Conservation (phyloP, 2,329 filamentous ascomycete species). For the Pseudocercospora fijiensis region DNA sequence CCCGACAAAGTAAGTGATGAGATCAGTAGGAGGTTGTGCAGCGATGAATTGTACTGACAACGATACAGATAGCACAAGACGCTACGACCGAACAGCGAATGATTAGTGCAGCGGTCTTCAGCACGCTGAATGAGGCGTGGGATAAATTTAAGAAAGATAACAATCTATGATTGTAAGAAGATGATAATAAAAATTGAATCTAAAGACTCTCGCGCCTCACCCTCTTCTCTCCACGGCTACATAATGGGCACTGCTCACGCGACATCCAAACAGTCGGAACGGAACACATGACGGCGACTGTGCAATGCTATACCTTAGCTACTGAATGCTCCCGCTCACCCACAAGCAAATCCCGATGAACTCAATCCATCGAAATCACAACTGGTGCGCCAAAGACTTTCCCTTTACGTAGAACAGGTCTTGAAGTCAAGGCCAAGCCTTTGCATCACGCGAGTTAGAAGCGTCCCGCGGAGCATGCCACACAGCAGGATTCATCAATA, state of each 20-base stretch:
- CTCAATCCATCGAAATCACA: background rate
- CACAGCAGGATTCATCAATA: background rate
- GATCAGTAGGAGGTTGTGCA: background rate
- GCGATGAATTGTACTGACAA: slow-evolving; percentile 17
- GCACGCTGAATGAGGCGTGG: slow-evolving; percentile 66
- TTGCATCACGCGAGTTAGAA: background rate
- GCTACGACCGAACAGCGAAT: slow-evolving; percentile 68
- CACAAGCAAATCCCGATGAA: background rate
- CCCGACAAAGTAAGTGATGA: slow-evolving; percentile 83
- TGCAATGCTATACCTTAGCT: background rate
- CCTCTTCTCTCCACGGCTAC: background rate
- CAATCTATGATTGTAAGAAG: slow-evolving; percentile 44
- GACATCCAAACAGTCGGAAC: background rate
- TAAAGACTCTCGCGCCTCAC: background rate
- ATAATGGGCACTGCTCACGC: background rate
- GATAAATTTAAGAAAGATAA: slow-evolving; percentile 67
- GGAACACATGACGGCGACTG: background rate
- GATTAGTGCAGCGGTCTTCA: slow-evolving; percentile 65
- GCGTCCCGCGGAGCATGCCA: background rate
- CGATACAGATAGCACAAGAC: slow-evolving; percentile 56
- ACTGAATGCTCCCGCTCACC: background rate
- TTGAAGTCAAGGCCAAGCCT: background rate
- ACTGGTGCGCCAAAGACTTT: background rate
- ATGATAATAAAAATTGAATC: background rate
- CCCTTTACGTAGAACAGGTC: background rate